These are phyloP conservation scores for Leccinum fuscescens DNA, from an alignment of 1,284 basidiomycete genomes.

Conservation along the genomic window DNA sequence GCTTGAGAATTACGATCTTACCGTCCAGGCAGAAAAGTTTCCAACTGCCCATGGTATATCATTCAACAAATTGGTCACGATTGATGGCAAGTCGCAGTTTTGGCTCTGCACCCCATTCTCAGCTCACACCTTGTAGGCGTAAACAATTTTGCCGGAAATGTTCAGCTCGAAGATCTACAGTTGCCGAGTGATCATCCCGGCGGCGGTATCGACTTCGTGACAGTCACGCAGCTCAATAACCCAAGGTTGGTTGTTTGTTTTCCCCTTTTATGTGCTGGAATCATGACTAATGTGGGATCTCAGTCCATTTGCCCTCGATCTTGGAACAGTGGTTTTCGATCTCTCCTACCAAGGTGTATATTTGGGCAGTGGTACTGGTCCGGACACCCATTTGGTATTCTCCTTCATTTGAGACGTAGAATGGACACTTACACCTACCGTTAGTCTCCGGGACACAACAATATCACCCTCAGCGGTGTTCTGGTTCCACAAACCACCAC, in stretches of 20 bases:
- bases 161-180: conserved; percentile 61
- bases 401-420: background rate
- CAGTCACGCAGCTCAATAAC: conserved; percentile 60
- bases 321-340: conserved; percentile 69
- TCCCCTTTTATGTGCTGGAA: background rate
- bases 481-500: conserved; percentile 55
- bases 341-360: conserved; percentile 59
- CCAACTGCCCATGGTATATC: conserved; percentile 60
- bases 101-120: background rate
- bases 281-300: background rate
- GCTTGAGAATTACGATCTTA: conserved; percentile 54
- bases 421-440: conserved; percentile 1
- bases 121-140: conserved; percentile 43
- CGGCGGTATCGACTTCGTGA: conserved; percentile 68
- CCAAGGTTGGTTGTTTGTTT: conserved; percentile 44
- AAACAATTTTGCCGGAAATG: conserved; percentile 59
- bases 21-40: conserved; percentile 69
- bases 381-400: conserved; percentile 50
- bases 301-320: conserved; percentile 67
- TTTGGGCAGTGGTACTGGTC: conserved; percentile 58
- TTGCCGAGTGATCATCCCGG: conserved; percentile 70
- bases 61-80: conserved; percentile 57
- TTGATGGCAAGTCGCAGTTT: conserved; percentile 41
- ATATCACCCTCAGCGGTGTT: conserved; percentile 60
- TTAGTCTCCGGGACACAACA: conserved; percentile 56